Base-by-base conservation (phyloP, 208 protist species). In the Leishmania arabica region DNA sequence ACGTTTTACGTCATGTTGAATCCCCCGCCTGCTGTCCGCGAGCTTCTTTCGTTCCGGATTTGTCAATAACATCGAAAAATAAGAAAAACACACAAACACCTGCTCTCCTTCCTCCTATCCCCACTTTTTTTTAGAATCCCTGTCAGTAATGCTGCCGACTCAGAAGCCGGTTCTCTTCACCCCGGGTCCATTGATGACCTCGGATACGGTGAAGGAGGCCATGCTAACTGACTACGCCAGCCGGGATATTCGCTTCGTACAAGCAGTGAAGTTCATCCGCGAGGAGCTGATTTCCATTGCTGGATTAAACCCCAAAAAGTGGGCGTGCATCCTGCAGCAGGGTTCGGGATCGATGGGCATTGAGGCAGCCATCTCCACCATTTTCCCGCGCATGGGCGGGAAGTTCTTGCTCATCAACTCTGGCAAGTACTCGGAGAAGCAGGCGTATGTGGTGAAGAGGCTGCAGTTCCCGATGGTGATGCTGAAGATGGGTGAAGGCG, bases 171-270 rank as follows among this genome's bases (percentile, higher is more conserved):
- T 95, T 80, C 84, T 98, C n/a, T 98, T 97, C 83, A 97, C 95
- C 0, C 91, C 94, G 13, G 95, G 95, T 58, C 95, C 95, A 4
- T 66, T 98, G 65, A 89, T 89, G 85, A 95, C 92, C 47, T 94
- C 92, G 19, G 86, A 91, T 27, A 84, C 86, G 17, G 93, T 96
- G 65, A 96, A 97, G 85, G 68, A 91, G 74, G 89, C 90, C 9
- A 97, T 97, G 93, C 77, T 92, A 65, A 87, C 84, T 13, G 95
- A 98, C 76, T 96, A 91, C 75, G 95, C 88, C n/a, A 95, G 91
- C 68, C 88, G 94, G 34, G 95, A 98, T 78, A 53, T 78, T 76
- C 78, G 82, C 15, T 98, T 98, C 79, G 90, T 96, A 72, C 83
- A 92, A 11, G 89, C 91, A 13, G 91, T 97, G 17, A 90, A 92